Base-by-base conservation (phyloP, 1,139 yeast species). In the Geotrichum bryndzae region DNA sequence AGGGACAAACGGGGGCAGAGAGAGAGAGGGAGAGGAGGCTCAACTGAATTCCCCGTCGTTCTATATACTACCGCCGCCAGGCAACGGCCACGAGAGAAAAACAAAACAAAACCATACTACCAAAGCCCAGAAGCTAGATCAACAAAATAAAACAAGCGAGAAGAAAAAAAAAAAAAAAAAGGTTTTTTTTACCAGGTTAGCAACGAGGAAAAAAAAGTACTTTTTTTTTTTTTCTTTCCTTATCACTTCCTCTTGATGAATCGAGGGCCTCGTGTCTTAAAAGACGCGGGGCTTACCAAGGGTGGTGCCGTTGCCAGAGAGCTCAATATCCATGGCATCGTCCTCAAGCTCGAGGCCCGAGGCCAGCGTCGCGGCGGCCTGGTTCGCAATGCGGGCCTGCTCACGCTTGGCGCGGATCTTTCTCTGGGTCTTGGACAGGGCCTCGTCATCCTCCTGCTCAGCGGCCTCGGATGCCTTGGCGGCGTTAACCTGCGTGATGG, bases 261-360 rank as follows among this genome's bases (percentile, higher is more conserved):
- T 18, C 18, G 18, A 18, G 18, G 18, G 15, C 18, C 13, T 11
- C 15, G 10, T n/a, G 4, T 5, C 11, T 35, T 48, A 38, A 15
- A 51, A 41, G 25, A 50, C 61, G 29, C 61, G 57, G 27, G 61
- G 61, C n/a, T 53, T 52, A 10, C 61, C 61, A 35, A 59, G 35
- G 7, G 61, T 59, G 23, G 61, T 59, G 10, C 61, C 61, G 51
- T 59, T 54, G 18, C 61, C 61, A 22, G 51, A 22, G 3, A 58
- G 55, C 45, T 38, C 55, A 48, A 59, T 54, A 27, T 59, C 61
- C 60, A 58, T 58, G n/a, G 25, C 41, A 27, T 54, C 61, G 2
- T 55, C 61, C 13, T 54, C 58, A 15, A 45, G 31, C 15, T 18
- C 54, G 2, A 13, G 15, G 10, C 31, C 56, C 25, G 51, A 25